Evolutionary conservation across 1,284 basidiomycete species (phyloP), one percentile per base, ranked within the genome.

Genomic region (Amylostereum chailletii): DNA sequence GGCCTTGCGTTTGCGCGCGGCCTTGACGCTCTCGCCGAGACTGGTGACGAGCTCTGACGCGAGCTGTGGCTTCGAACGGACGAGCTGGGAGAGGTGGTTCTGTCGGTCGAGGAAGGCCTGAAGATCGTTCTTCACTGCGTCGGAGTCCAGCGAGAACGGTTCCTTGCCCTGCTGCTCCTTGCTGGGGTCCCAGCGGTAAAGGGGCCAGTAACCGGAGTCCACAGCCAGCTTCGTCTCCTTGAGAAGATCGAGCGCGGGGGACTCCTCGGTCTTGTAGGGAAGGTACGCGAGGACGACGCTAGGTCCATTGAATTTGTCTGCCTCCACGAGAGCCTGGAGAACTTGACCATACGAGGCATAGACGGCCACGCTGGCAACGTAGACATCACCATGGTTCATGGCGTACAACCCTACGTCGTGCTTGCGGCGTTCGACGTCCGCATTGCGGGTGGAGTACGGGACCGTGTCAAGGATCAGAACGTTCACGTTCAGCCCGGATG

Each of bases 171-270:
- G 70, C 29, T 68, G 69, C 60, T 91, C 90, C 60, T 88, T 86
- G 56, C 77, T 76, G 0, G 95, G 95, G 68, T 99, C 86, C 95
- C 95, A 99, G 53, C 96, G 82, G 76, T 97, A 99, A 45, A 99
- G 75, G 1, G 96, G 95, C 95, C 96, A 99, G 70, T 95, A 96
- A 4, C 94, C 95, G 19, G 91, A 81, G 61, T 97, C 94, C 44
- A 99, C 90, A 5, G 94, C 95, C 41, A 94, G 79, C 68, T 99
- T 99, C 44, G 95, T 99, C 74, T 97, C 94, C 66, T 95, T 94
- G 52, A 99, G 74, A 19, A 98, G 75, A 37, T 95, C 85, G 39
- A 99, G 80, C 1, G 94, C 92, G 0, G 88, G 76, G 2, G 81
- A 73, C 51, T 86, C 77, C 62, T 93, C 90, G 4, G 70, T 70